Conservation (phyloP, 2,329 filamentous ascomycete species). For the Talaromyces piceae region DNA sequence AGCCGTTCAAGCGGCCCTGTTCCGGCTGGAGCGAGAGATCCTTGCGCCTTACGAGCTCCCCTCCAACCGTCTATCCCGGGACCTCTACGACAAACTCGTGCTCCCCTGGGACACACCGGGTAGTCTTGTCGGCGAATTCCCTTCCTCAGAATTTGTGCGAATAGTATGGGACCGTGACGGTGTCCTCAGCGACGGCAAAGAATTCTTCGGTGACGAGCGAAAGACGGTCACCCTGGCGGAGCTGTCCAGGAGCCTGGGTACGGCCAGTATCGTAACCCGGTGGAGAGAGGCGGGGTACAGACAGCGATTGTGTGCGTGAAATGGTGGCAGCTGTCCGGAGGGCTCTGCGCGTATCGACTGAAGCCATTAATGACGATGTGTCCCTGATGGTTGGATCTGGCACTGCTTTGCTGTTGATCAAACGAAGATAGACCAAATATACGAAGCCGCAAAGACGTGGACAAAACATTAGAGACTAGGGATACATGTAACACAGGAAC, state of each 20-base stretch:
- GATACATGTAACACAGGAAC: too few species aligned
- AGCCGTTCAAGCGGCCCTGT: conserved; percentile 37
- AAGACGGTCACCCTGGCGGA: conserved; percentile 13
- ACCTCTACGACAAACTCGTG: conserved; percentile 36
- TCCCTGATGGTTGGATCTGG: conserved; percentile 7
- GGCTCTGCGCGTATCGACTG: conserved; percentile 2
- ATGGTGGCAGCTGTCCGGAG: conserved; percentile 7
- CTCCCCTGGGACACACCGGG: conserved; percentile 43
- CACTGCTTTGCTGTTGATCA: conserved; percentile 11
- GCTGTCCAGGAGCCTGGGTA: conserved; percentile 21
- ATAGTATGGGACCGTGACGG: conserved; percentile 36
- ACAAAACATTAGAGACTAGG: not conserved
- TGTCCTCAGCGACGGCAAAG: conserved; percentile 20
- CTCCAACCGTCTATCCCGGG: conserved; percentile 37
- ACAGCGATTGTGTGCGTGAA: conserved; percentile 24
- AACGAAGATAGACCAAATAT: conserved; percentile 13
- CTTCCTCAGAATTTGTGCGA: conserved; percentile 31
- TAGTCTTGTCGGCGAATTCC: conserved; percentile 30
- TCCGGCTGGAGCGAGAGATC: conserved; percentile 29
- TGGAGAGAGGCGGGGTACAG: conserved; percentile 33
- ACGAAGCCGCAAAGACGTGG: not conserved
- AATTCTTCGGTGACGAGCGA: conserved; percentile 19
- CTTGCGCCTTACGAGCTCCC: conserved; percentile 34
- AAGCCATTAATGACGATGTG: not conserved
- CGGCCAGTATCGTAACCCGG: conserved; percentile 35